Evolutionary conservation across 2,329 filamentous ascomycete genomes (phyloP).

Genomic region (Fusarium chaquense): DNA sequence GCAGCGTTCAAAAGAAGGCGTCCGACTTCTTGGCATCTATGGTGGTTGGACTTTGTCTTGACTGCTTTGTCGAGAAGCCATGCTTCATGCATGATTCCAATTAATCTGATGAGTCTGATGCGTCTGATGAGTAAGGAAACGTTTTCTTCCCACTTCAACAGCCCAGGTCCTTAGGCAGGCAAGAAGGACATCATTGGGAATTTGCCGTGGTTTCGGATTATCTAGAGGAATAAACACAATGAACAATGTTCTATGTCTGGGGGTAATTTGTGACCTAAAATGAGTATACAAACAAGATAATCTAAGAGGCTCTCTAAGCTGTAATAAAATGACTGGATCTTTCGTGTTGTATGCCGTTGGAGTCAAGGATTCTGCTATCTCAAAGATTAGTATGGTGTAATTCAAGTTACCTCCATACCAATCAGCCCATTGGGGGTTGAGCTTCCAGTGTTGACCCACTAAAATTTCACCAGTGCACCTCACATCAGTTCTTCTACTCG

Average conservation of each 20-base stretch:
- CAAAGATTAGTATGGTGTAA: no score
- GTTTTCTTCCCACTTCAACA: neutral
- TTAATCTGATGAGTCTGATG: neutral
- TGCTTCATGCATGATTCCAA: neutral
- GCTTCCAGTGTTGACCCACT: conserved; percentile 20
- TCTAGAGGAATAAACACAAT: neutral
- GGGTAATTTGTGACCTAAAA: neutral
- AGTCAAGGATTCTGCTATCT: neutral
- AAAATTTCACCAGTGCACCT: conserved; percentile 22
- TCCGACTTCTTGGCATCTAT: neutral
- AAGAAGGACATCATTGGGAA: neutral
- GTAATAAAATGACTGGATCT: neutral
- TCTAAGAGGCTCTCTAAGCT: no score
- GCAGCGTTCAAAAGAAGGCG: rapidly evolving
- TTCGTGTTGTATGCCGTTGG: neutral
- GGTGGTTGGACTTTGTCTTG: neutral
- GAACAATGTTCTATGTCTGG: neutral
- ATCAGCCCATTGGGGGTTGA: no score
- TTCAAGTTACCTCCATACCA: no score
- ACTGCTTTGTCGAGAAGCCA: neutral
- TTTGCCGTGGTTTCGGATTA: no score
- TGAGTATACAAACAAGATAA: neutral
- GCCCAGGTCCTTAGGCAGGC: neutral
- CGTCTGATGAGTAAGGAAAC: no score
- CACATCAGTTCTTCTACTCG: conserved; percentile 14